Base-by-base conservation (phyloP, 1,284 basidiomycete genomes). In the Cryptococcus wingfieldii region DNA sequence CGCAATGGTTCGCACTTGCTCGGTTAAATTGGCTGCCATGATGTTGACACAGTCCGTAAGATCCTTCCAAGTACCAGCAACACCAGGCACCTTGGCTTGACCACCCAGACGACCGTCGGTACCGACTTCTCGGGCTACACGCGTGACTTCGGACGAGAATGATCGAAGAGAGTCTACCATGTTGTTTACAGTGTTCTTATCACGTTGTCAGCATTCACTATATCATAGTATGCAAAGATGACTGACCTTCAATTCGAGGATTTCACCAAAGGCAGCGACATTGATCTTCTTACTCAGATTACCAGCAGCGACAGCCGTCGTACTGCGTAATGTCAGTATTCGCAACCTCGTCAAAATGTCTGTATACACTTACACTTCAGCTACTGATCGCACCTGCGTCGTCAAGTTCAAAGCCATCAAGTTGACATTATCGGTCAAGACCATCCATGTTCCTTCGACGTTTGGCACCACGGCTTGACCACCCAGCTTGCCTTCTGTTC, bases 211-310 rank as follows among this genome's bases (percentile, higher is more conserved):
- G 80, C 79, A 16, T 28, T 8, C 12, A 14, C 13, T 3, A 28
- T 5, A 19, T 47, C 27, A 5, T 18, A 2, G n/a, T 28, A 37
- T 12, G n/a, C 38, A 31, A 13, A 42, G 8, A 42, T 34, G n/a
- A 67, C 63, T 44, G 13, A 59, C 64, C 68, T 83, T 98, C 74
- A 98, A 80, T 67, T 97, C 92, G 7, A 95, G 80, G 83, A 98
- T 97, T 79, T 98, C 95, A 54, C 95, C 94, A 71, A 94, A 90
- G 23, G 95, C 94, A 65, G 96, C 93, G 60, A 98, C 93, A 60
- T 90, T 87, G 75, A 98, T 93, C 58, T 87, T 86, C 76, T 90
- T 88, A 64, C 82, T 85, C 51, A 98, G 80, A 70, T 98, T 91
- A 54, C 96, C 96, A 58, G 87, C 82, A 0, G 96, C 95, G 61